phyloP scores from a whole-genome alignment of 805 yeast species.

The Komagataella phaffii region DNA sequence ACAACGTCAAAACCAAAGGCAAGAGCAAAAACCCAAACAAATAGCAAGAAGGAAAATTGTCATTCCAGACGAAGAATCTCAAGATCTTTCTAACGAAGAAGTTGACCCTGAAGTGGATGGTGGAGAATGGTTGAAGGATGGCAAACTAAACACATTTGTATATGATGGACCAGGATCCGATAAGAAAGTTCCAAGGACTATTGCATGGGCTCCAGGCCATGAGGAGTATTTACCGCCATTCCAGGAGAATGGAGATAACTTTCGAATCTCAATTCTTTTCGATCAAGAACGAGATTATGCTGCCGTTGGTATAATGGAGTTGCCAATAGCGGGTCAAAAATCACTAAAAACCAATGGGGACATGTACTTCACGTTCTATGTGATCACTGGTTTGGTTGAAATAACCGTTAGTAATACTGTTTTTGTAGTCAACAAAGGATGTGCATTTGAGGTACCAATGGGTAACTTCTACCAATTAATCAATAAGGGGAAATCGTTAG shows the following conservation, averaged over 20 bases:
- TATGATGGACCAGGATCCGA: conserved; percentile 36
- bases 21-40: conserved; percentile 2
- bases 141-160: conserved; percentile 30
- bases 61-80: background rate
- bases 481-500: conserved; percentile 44
- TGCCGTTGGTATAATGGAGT: conserved; percentile 61
- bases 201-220: conserved; percentile 57
- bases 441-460: conserved; percentile 73
- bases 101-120: conserved; percentile 26
- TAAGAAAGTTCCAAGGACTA: conserved; percentile 24
- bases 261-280: conserved; percentile 50
- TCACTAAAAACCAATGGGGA: conserved; percentile 48
- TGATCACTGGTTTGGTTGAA: conserved; percentile 56
- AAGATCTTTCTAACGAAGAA: conserved; percentile 8
- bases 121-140: conserved; percentile 37
- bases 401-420: conserved; percentile 45
- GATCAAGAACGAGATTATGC: conserved; percentile 47
- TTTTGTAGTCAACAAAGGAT: conserved; percentile 56
- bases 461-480: conserved; percentile 59
- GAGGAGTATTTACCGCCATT: conserved; percentile 29
- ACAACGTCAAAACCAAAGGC: conserved; percentile 2
- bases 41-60: background rate
- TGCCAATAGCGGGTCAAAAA: conserved; percentile 51
- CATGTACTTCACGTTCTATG: conserved; percentile 63
- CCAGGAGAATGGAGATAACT: conserved; percentile 34